These are phyloP conservation scores for Calonectria multiphialidica DNA, from an alignment of 2,329 filamentous ascomycete genomes.

Conservation along the genomic window DNA sequence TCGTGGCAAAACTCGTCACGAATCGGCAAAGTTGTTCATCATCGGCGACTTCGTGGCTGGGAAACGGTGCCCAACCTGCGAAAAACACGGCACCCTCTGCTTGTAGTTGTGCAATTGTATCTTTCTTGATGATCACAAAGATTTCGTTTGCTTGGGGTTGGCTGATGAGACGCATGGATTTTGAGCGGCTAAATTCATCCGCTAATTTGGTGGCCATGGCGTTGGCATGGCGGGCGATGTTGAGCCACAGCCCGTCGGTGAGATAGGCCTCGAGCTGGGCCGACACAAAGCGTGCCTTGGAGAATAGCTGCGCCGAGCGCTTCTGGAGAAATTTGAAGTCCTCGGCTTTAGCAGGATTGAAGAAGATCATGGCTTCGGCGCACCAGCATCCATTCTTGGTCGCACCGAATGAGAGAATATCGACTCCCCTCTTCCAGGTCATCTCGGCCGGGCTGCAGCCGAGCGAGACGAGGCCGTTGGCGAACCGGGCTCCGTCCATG, in stretches of 20 bases:
- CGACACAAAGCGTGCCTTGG: conserved; percentile 8
- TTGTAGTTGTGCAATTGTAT: background rate
- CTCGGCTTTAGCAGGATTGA: background rate
- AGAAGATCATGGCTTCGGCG: conserved; percentile 6
- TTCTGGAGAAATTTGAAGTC: conserved; percentile 8
- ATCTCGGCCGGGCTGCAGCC: conserved; percentile 13
- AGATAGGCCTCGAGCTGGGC: conserved; percentile 9
- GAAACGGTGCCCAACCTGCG: background rate
- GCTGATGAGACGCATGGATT: background rate
- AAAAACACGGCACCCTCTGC: background rate
- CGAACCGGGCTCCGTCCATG: conserved; percentile 13
- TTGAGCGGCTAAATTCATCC: background rate
- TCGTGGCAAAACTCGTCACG: conserved; percentile 7
- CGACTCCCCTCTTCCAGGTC: conserved; percentile 10
- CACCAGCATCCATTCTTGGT: conserved; percentile 17
- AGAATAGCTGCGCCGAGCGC: conserved; percentile 6
- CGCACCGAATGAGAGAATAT: conserved; percentile 10
- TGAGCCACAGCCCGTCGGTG: background rate
- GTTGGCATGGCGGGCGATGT: background rate
- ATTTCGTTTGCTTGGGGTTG: background rate
- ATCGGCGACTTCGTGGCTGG: background rate
- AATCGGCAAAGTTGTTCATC: conserved; percentile 14
- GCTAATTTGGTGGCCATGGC: conserved; percentile 3
- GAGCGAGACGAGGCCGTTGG: conserved; percentile 6
- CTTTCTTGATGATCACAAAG: background rate